Evolutionary conservation across 1,139 yeast species (phyloP).

Genomic region (Debaryomyces sp.): DNA sequence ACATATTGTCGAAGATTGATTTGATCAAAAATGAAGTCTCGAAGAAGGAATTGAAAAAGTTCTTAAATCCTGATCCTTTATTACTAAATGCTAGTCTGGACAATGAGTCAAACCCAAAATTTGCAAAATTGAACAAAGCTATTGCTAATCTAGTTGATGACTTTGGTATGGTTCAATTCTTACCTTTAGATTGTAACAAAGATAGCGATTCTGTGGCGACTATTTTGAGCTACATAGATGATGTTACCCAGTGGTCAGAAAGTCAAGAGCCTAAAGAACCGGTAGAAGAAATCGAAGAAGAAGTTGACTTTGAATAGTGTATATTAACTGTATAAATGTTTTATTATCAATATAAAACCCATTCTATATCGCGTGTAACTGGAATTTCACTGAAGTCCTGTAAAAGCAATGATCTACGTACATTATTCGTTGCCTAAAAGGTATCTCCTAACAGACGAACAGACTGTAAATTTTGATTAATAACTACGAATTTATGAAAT

Average conservation of each 20-base stretch:
- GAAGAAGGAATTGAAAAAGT: slow-evolving; percentile 76
- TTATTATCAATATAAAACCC: not conserved
- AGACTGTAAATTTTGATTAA: not conserved
- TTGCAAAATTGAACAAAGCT: slow-evolving; percentile 69
- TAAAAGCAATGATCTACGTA: not conserved
- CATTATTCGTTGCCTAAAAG: not conserved
- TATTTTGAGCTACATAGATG: slow-evolving; percentile 90
- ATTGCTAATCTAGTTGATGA: slow-evolving; percentile 93
- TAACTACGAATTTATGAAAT: not conserved
- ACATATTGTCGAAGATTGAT: slow-evolving; percentile 84
- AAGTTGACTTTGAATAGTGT: slow-evolving; percentile 9
- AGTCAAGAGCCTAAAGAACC: slow-evolving; percentile 97
- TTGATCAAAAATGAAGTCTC: slow-evolving; percentile 76
- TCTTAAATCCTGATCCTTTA: slow-evolving; percentile 89
- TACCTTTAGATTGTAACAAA: slow-evolving; percentile 80
- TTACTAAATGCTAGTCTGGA: slow-evolving; percentile 45
- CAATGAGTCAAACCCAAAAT: slow-evolving; percentile 67
- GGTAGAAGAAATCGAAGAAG: slow-evolving; percentile 63
- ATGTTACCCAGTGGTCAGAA: slow-evolving; percentile 97
- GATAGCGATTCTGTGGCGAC: slow-evolving; percentile 77
- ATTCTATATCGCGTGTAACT: not conserved
- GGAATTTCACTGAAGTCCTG: not conserved
- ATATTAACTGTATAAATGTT: slow-evolving; percentile 2
- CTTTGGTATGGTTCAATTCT: slow-evolving; percentile 97
- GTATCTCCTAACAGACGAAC: not conserved